phyloP scores from a whole-genome alignment of 345 rosid genomes.

The Lepidium didymum region DNA sequence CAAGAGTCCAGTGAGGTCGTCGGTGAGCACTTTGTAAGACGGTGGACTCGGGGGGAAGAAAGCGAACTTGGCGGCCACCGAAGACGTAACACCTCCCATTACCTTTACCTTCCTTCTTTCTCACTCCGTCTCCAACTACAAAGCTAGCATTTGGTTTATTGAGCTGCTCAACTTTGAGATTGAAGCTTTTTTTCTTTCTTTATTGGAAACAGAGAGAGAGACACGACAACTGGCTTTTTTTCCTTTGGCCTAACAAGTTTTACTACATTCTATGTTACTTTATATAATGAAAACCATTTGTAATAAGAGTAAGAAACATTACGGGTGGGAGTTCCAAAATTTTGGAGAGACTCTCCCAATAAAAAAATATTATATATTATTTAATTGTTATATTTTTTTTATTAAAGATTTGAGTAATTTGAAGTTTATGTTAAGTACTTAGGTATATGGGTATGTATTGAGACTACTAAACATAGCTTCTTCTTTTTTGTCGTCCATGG shows the following conservation, averaged over 20 bases:
- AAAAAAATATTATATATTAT: too few relatives aligned
- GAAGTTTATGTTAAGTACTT: too few relatives aligned
- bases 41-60: constrained; percentile 97
- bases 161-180: constrained; percentile 16
- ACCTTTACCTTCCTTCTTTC: not conserved
- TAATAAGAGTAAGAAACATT: too few relatives aligned
- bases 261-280: too few relatives aligned
- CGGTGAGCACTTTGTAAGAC: constrained; percentile 69
- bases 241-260: too few relatives aligned
- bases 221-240: constrained; percentile 4
- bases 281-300: too few relatives aligned
- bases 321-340: too few relatives aligned
- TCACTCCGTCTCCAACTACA: not conserved
- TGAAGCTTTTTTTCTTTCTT: constrained; percentile 17
- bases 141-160: not conserved
- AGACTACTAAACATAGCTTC: too few relatives aligned
- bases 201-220: constrained; percentile 14
- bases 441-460: too few relatives aligned
- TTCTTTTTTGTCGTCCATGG: not conserved
- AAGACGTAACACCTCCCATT: constrained; percentile 95
- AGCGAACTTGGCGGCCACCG: constrained; percentile 97
- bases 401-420: too few relatives aligned
- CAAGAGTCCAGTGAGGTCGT: constrained; percentile 69
- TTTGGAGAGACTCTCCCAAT: too few relatives aligned
- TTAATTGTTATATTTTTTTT: too few relatives aligned